A percentile compares a stretch with the other conserved stretches of the same genome.
These are phyloP conservation scores for Centaurea solstitialis DNA, from an alignment of 129 eudicot species.

Conservation along the genomic window DNA sequence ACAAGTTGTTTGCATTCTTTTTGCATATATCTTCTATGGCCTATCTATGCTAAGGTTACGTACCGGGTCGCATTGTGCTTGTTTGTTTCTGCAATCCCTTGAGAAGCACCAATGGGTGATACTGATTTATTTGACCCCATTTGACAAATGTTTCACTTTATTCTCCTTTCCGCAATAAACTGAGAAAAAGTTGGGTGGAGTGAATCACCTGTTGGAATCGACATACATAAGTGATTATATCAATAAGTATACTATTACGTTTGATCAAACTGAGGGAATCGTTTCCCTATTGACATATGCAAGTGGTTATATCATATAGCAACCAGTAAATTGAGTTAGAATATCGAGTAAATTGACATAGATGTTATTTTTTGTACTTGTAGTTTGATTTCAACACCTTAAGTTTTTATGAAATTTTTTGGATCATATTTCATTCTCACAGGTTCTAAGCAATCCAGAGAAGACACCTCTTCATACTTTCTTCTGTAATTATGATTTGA, in stretches of 20 bases:
- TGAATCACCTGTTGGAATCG: not conserved
- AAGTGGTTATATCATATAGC: not conserved
- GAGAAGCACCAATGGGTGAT: not conserved
- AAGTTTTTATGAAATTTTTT: constrained; percentile 1
- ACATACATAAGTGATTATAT: not conserved
- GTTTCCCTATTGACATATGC: not conserved
- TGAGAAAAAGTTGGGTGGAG: not conserved
- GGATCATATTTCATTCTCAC: constrained; percentile 26
- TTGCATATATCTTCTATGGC: not conserved
- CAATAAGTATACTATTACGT: no score
- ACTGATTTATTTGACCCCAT: not conserved
- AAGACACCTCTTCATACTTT: constrained; percentile 91
- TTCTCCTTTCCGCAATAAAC: not conserved
- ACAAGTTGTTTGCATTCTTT: not conserved
- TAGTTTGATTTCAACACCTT: constrained; percentile 1
- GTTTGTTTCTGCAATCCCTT: not conserved
- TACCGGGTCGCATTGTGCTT: not conserved
- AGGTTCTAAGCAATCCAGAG: constrained; percentile 95
- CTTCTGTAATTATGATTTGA: constrained; percentile 83
- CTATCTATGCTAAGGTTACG: not conserved
- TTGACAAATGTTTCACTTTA: not conserved
- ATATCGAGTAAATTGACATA: not conserved
- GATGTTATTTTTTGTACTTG: not conserved
- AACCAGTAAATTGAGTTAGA: not conserved
- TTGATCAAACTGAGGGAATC: no score